Evolutionary conservation across 2,329 filamentous ascomycete species (phyloP).

Genomic region (Phyllosticta paracitricarpa): DNA sequence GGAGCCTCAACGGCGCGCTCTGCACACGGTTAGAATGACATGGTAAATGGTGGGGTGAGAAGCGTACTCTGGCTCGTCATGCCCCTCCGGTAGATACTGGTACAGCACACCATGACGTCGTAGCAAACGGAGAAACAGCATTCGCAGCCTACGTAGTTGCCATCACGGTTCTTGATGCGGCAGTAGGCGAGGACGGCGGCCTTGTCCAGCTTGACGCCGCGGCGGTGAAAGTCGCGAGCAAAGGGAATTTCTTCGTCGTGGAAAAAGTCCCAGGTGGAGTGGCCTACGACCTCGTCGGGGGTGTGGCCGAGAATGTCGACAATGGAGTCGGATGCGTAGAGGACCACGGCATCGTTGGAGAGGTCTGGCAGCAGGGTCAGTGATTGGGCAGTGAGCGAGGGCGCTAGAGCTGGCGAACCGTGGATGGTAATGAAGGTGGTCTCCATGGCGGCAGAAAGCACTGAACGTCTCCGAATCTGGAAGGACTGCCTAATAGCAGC

Average conservation of each 20-base stretch:
- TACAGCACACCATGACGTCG: slow-evolving; percentile 77
- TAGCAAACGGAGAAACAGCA: slow-evolving; percentile 86
- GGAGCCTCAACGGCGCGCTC: slow-evolving; percentile 70
- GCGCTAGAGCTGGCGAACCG: slow-evolving; percentile 39
- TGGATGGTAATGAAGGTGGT: slow-evolving; percentile 89
- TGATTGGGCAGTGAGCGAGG: not conserved
- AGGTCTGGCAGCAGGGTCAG: slow-evolving; percentile 46
- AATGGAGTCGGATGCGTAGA: slow-evolving; percentile 77
- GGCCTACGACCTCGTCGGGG: slow-evolving; percentile 64
- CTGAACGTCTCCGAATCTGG: slow-evolving; percentile 6
- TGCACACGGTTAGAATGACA: slow-evolving; percentile 27
- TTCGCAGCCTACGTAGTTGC: slow-evolving; percentile 69
- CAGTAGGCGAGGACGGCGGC: slow-evolving; percentile 77
- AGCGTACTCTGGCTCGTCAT: slow-evolving; percentile 64
- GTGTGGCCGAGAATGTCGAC: slow-evolving; percentile 72
- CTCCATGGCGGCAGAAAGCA: slow-evolving; percentile 47
- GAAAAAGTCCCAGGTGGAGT: slow-evolving; percentile 77
- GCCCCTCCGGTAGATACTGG: slow-evolving; percentile 62
- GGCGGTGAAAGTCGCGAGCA: slow-evolving; percentile 61
- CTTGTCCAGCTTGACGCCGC: slow-evolving; percentile 69
- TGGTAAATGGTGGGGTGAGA: not conserved
- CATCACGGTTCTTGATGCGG: slow-evolving; percentile 56
- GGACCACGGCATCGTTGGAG: slow-evolving; percentile 62
- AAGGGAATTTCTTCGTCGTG: slow-evolving; percentile 71
- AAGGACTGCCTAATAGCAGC: slow-evolving; percentile 9